Evolutionary conservation across 2,329 filamentous ascomycete genomes (phyloP), one percentile per base, ranked within the genome.

Genomic region (Aphanocladium album): DNA sequence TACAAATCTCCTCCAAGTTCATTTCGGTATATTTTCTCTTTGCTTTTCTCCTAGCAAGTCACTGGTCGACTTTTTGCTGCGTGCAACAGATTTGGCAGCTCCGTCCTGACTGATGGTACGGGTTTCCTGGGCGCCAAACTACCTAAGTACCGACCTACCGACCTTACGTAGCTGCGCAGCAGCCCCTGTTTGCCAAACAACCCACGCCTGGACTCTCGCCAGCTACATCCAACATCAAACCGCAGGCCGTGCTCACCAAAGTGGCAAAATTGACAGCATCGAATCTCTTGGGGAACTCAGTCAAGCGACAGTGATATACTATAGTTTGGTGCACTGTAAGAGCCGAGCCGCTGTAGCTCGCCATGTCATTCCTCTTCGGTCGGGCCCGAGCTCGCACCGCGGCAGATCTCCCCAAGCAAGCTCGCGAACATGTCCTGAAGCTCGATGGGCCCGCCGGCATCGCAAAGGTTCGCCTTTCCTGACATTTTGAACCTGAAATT

Each of bases 311-410:
- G n/a, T 17, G n/a, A 46, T 23, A 17, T 19, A 37, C 43, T n/a
- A 11, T 17, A 51, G 7, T 8, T 35, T 21, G 25, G 27, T 11
- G 23, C n/a, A 5, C 8, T n/a, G 25, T 17, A 55, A 30, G 5
- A 9, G 5, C 5, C 5, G 41, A 35, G 21, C 19, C 8, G 9
- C 14, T 27, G 3, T 41, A 35, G n/a, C 37, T 50, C 25, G 25
- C 50, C 62, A 83, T 83, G 80, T 82, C 82, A 35, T 85, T 85
- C 69, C 72, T 85, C 52, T 85, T 85, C 64, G 80, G 80, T 62
- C 76, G 82, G 68, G 77, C 77, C 59, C 76, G 80, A 63, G 77
- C 79, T 65, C 77, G 81, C 65, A 78, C 81, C 60, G 78, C 79
- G 25, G 74, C 79, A 51, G 82, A 85, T 67, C 73, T 85, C 46